phyloP scores from a whole-genome alignment of 495 filamentous ascomycete species.

The Lasiosphaeris hirsuta region DNA sequence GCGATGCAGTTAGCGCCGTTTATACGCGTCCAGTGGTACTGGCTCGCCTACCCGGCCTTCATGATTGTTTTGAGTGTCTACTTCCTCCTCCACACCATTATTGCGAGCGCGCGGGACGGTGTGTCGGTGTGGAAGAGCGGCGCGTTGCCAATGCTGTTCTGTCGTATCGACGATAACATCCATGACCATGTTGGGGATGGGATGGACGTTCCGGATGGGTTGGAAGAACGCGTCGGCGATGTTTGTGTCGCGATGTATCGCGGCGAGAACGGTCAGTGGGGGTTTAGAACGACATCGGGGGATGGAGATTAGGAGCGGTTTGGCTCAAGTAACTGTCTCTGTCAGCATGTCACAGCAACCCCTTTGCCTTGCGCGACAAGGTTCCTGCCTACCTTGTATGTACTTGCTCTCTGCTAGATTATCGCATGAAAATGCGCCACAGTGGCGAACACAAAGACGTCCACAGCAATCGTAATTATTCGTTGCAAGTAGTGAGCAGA shows the following conservation, averaged over 20 bases:
- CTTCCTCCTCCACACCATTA: conserved; percentile 34
- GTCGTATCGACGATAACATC: conserved; percentile 32
- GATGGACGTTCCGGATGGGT: conserved; percentile 36
- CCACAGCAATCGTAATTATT: no score
- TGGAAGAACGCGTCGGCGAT: conserved; percentile 28
- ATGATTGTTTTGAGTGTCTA: conserved; percentile 33
- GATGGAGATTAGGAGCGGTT: neutral
- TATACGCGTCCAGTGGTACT: conserved; percentile 35
- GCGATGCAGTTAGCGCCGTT: conserved; percentile 30
- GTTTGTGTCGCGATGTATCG: conserved; percentile 32
- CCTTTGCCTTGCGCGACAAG: neutral
- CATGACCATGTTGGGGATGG: conserved; percentile 28
- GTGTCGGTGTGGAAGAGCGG: conserved; percentile 39
- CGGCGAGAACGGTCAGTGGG: conserved; percentile 31
- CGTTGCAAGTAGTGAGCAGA: no score
- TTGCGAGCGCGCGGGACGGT: conserved; percentile 28
- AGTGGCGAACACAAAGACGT: no score
- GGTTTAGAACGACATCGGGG: conserved; percentile 22
- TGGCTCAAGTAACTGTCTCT: neutral
- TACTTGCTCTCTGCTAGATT: no score
- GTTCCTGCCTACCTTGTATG: no score
- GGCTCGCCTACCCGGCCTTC: conserved; percentile 36
- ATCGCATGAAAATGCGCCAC: neutral
- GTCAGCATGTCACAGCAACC: neutral
- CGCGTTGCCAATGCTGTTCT: conserved; percentile 38